Evolutionary conservation across 2,329 filamentous ascomycete species (phyloP).

Genomic region (Calonectria fujianensis): DNA sequence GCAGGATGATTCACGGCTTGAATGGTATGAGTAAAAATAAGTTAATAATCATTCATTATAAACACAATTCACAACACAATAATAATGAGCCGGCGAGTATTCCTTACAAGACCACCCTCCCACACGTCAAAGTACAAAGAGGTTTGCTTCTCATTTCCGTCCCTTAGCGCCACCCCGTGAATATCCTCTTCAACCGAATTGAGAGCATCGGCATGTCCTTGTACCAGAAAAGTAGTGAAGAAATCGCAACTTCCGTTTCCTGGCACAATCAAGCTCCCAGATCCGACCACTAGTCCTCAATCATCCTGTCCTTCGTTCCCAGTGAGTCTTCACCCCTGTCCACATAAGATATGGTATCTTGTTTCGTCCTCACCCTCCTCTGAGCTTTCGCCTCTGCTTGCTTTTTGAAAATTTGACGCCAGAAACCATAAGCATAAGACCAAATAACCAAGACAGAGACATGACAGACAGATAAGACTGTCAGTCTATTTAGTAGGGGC

Average conservation of each 20-base stretch:
- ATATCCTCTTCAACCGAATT: constrained; percentile 41
- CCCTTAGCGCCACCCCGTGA: constrained; percentile 45
- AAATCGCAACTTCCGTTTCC: constrained; percentile 45
- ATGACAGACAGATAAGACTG: constrained; percentile 20
- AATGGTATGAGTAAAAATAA: constrained; percentile 37
- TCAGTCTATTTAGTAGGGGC: constrained; percentile 62
- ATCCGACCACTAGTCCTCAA: constrained; percentile 31
- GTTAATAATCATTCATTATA: constrained; percentile 55
- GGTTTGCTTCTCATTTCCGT: constrained; percentile 52
- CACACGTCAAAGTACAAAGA: constrained; percentile 52
- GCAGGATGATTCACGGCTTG: no score
- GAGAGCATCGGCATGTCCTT: constrained; percentile 45
- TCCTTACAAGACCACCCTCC: constrained; percentile 50
- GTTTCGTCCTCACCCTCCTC: constrained; percentile 21
- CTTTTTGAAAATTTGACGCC: constrained; percentile 43
- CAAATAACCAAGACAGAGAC: constrained; percentile 38
- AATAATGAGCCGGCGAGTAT: constrained; percentile 49
- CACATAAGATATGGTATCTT: constrained; percentile 11
- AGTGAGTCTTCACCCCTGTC: not conserved
- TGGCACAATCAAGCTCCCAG: constrained; percentile 39
- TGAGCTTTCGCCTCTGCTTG: constrained; percentile 34
- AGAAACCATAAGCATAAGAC: constrained; percentile 35
- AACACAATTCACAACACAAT: constrained; percentile 51
- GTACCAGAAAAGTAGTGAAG: constrained; percentile 52
- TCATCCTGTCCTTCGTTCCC: constrained; percentile 15